A percentile compares a stretch with the other conserved stretches of the same genome.
Evolutionary conservation across 305 asterid species (phyloP).

Genomic region (Plantago lanceolata): DNA sequence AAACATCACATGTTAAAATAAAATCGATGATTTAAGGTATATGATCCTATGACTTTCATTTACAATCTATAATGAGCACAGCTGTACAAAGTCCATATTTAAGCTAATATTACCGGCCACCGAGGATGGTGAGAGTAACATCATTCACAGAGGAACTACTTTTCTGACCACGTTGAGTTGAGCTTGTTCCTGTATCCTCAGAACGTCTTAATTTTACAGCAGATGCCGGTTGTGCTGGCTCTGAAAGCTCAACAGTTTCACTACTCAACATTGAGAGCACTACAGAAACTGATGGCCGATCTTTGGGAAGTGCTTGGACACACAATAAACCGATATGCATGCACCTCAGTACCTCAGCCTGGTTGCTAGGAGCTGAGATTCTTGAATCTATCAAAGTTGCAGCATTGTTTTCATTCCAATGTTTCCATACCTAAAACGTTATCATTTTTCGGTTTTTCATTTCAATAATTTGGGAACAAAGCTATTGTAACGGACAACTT

Average conservation of each 20-base stretch:
- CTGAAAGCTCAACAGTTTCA: conserved; percentile 34
- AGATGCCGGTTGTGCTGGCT: conserved; percentile 36
- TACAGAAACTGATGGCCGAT: conserved; percentile 32
- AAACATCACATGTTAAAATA: no score
- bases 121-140: conserved; percentile 26
- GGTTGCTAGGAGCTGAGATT: conserved; percentile 16
- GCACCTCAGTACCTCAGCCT: conserved; percentile 30
- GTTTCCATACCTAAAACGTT: conserved; percentile 38
- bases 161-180: conserved; percentile 7
- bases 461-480: neutral
- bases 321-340: conserved; percentile 36
- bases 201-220: conserved; percentile 28
- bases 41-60: no score
- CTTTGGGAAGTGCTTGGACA: conserved; percentile 29
- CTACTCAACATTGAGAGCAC: conserved; percentile 41
- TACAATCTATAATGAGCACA: no score
- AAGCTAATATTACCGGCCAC: conserved; percentile 27
- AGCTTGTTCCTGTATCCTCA: conserved; percentile 2
- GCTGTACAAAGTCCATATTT: neutral
- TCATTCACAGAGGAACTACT: conserved; percentile 21
- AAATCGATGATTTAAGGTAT: no score
- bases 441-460: no score
- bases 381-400: conserved; percentile 26
- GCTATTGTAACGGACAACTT: neutral
- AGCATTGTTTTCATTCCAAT: conserved; percentile 36